Evolutionary conservation across 805 yeast genomes (phyloP), one percentile per base, ranked within the genome.

Genomic region (Yamadazyma insecticola): DNA sequence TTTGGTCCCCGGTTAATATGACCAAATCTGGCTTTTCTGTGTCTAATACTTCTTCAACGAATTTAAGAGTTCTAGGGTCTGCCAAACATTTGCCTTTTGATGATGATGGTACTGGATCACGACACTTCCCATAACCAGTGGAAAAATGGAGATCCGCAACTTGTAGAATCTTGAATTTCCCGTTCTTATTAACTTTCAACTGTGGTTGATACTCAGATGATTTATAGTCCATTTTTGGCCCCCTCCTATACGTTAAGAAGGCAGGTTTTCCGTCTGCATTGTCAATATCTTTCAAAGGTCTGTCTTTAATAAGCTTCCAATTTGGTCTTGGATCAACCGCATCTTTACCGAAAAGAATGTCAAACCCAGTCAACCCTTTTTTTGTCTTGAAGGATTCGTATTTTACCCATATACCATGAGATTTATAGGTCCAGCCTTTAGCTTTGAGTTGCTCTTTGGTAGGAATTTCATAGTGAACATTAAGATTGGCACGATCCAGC

Each of bases 71-170:
- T 28, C 80, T 67, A 1, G 72, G 71, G 52, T 88, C 98, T 0
- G 97, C 97, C 37, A 70, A 57, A 50, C 97, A 92, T 9, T 57
- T 61, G 5, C 60, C 60, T 3, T 56, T 57, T 7, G 59, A 53
- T 11, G 51, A 55, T 13, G 65, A 64, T 0, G 92, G 90, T 24
- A 51, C 74, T 9, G 83, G 79, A 50, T 89, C 94, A 31, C 81
- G 64, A 48, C 97, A 92, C 28, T 55, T 54, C 10, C 97, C 97
- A 32, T 63, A 70, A 5, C 88, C 89, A 0, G 95, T 82, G n/a
- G 92, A 72, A 51, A 83, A 80, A 57, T 92, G 98, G 35, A 90
- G 62, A 53, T 92, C 97, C 1, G 97, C 95, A 4, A 90, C 75
- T 55, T 92, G 98, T 8, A 87, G 57, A 24, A 92, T 80, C 53